These are phyloP conservation scores for Wallacemonas collosoma DNA, from an alignment of 208 protist species.

Conservation along the genomic window DNA sequence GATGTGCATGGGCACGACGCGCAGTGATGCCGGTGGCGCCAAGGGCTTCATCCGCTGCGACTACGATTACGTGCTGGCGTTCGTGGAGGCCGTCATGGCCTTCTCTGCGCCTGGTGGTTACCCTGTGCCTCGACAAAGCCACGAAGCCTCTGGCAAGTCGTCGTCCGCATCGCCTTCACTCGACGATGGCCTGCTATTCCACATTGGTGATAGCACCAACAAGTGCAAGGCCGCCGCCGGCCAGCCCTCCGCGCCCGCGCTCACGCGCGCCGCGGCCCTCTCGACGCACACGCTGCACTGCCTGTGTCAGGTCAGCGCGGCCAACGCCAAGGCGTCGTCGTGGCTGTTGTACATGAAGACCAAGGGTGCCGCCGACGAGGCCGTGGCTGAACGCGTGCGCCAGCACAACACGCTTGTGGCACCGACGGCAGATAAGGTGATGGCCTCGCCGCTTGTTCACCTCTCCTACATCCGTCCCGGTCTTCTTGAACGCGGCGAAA, in stretches of 20 bases:
- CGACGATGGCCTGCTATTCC: constrained; percentile 29
- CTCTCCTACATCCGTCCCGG: constrained; percentile 63
- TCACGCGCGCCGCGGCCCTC: constrained; percentile 26
- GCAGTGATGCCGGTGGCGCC: constrained; percentile 72
- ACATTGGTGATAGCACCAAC: constrained; percentile 26
- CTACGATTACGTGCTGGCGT: constrained; percentile 74
- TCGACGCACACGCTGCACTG: constrained; percentile 32
- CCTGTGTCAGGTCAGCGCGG: constrained; percentile 57
- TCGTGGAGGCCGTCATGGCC: constrained; percentile 55
- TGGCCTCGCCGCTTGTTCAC: constrained; percentile 19
- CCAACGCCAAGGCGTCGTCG: constrained; percentile 46
- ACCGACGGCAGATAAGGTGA: background rate
- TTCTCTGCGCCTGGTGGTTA: constrained; percentile 45
- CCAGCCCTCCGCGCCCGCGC: constrained; percentile 9
- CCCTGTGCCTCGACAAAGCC: background rate
- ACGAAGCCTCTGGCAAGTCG: background rate
- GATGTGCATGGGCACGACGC: constrained; percentile 84
- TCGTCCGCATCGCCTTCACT: background rate
- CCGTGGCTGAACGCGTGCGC: constrained; percentile 46
- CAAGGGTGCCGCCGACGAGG: constrained; percentile 64
- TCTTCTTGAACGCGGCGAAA: constrained; percentile 57
- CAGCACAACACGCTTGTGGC: constrained; percentile 18
- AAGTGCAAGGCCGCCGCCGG: background rate
- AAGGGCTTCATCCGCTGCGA: constrained; percentile 66
- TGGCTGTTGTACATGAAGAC: constrained; percentile 75